phyloP scores from a whole-genome alignment of 1,139 yeast genomes.

The Lodderomyces oxycetoniae region DNA sequence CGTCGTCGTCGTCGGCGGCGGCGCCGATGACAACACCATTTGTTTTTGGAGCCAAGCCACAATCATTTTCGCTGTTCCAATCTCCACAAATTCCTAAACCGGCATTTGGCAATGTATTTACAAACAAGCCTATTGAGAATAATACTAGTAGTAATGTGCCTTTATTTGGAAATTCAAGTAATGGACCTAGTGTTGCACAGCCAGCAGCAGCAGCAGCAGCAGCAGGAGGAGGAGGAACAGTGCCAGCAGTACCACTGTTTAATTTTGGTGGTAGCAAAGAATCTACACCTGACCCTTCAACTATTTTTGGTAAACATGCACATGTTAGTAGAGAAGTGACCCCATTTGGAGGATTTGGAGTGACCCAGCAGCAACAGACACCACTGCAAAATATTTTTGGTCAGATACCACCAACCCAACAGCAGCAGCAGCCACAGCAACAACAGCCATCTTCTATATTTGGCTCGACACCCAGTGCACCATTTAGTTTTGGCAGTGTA shows the following conservation, averaged over 20 bases:
- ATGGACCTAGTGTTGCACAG: neutral
- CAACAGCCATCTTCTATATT: slow-evolving; percentile 6
- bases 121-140: no score
- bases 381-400: no score
- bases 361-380: no score
- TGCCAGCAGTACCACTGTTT: slow-evolving; percentile 13
- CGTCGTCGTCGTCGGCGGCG: no score
- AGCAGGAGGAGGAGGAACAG: neutral
- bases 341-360: slow-evolving; percentile 8
- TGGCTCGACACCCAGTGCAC: slow-evolving; percentile 7
- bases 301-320: slow-evolving; percentile 17
- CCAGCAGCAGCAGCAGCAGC: neutral
- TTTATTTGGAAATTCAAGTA: no score
- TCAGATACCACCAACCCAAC: slow-evolving; percentile 2
- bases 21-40: no score
- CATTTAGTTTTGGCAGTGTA: slow-evolving; percentile 4
- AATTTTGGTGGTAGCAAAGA: slow-evolving; percentile 20
- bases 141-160: no score
- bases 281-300: slow-evolving; percentile 28
- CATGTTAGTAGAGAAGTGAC: slow-evolving; percentile 11
- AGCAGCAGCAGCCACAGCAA: slow-evolving; percentile 1
- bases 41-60: no score
- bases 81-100: no score
- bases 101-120: no score
- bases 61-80: no score